phyloP scores from a whole-genome alignment of 257 asterid species.

The Solanum arcanum region DNA sequence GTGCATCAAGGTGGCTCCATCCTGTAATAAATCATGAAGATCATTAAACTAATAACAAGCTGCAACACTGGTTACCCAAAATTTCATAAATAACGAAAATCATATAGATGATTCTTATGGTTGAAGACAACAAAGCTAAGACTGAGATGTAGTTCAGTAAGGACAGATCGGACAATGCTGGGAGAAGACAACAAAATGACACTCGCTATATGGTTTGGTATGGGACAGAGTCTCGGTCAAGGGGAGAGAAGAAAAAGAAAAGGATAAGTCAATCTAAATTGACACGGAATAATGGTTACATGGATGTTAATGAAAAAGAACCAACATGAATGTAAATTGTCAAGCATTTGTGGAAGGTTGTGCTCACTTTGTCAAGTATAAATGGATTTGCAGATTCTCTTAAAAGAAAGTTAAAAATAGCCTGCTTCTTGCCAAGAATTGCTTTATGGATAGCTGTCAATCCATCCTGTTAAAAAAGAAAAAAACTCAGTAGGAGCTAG shows the following conservation, averaged over 20 bases:
- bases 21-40: constrained; percentile 36
- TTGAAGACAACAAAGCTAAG: not conserved
- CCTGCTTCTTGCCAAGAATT: constrained; percentile 79
- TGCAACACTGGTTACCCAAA: not conserved
- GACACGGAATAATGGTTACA: not conserved
- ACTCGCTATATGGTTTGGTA: not conserved
- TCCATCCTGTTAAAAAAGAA: constrained; percentile 42
- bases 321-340: not conserved
- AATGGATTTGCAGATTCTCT: constrained; percentile 86
- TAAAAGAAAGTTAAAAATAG: constrained; percentile 72
- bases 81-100: not conserved
- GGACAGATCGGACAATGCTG: not conserved
- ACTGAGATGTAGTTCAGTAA: not conserved
- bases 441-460: constrained; percentile 83
- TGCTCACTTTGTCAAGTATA: constrained; percentile 66
- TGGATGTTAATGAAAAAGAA: not conserved
- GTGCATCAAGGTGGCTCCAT: constrained; percentile 87
- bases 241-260: not conserved
- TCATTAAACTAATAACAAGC: not conserved
- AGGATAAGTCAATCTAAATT: not conserved
- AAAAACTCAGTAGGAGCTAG: not conserved
- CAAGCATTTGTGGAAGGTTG: not conserved
- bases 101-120: not conserved
- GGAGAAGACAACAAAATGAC: not conserved
- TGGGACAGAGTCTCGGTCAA: not conserved